Base-by-base conservation (phyloP, 371 early-diverging fungal genomes). In the Batkoa obscura region DNA sequence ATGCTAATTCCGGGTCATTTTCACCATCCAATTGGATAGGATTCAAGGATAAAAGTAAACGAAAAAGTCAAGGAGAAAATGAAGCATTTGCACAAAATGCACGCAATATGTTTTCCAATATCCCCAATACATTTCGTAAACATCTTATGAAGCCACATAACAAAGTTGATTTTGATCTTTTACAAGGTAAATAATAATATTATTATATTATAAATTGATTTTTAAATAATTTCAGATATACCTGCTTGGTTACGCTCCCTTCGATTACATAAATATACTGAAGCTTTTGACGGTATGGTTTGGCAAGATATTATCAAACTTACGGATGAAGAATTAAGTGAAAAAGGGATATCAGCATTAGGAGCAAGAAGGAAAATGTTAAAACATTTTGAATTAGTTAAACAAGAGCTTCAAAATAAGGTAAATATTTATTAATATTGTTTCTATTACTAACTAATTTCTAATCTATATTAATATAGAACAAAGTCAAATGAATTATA, bases 351-450 rank as follows among this genome's bases (percentile, higher is more conserved):
- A 5, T 74, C 82, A 12, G 94, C 95, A 23, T 71, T 92, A 45
- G 95, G 95, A 31, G 97, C 95, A 8, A 78, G 97, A 51, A 73
- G 90, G 59, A 96, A 96, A 64, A 75, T 96, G 73, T 66, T 94
- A 51, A 93, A 92, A 69, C 91, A 92, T 30, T 96, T 96, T 74
- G 94, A 91, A 64, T 73, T 83, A 45, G 84, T 96, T 37, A 73
- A 76, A 35, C 62, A 61, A 38, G 80, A 81, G 57, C 53, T 53
- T 15, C 6, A 53, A 3, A 38, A 3, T n/a, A 53, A 53, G 42
- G 39, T 39, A 53, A 13, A 13, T 9, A 9, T 45, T 13, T 15
- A n/a, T n/a, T n/a, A n/a, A n/a, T n/a, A n/a, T 45, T 9, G 3
- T 45, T 13, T 45, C 41, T 13, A 39, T 39, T 8, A 39, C 5